Percentiles rank a stretch among this genome's conserved stretches.
These are phyloP conservation scores for Phytopythium ostracodes DNA, from an alignment of 352 stramenopile species.

Conservation along the genomic window DNA sequence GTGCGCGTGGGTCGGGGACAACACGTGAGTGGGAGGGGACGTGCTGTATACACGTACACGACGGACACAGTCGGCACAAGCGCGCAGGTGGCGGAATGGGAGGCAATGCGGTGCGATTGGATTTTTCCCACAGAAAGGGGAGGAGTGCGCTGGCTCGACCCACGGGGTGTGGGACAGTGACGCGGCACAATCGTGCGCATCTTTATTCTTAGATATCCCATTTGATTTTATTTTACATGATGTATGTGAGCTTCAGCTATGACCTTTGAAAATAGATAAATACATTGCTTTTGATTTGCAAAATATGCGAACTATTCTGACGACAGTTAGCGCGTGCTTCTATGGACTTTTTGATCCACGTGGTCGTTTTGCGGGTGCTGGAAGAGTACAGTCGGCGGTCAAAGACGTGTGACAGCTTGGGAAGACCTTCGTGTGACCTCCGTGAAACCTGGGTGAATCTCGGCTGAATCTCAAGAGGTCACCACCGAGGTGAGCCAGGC, in stretches of 20 bases:
- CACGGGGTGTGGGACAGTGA: not conserved
- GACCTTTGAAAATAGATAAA: not conserved
- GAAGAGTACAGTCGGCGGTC: not conserved
- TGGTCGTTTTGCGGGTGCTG: not conserved
- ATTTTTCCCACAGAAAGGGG: not conserved
- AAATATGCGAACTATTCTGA: not conserved
- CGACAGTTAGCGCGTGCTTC: not conserved
- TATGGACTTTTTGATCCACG: not conserved
- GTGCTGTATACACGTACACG: too few species aligned
- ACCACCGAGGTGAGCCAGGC: not conserved
- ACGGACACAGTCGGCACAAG: not conserved
- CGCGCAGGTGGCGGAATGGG: not conserved
- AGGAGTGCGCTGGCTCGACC: not conserved
- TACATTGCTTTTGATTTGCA: not conserved
- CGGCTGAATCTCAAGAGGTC: not conserved
- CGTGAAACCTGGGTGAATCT: constrained; percentile 2
- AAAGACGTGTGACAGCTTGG: not conserved
- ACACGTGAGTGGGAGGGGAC: too few species aligned
- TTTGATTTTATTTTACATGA: not conserved
- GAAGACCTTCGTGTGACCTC: constrained; percentile 10
- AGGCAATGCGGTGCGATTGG: not conserved
- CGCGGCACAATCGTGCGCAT: not conserved
- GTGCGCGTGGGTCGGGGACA: not conserved
- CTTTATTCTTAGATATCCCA: not conserved
- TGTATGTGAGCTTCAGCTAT: not conserved